Percentiles rank a stretch among this genome's conserved stretches.
Conservation (phyloP, 2,329 filamentous ascomycete genomes). For the Aspergillus pseudoviridinutans region DNA sequence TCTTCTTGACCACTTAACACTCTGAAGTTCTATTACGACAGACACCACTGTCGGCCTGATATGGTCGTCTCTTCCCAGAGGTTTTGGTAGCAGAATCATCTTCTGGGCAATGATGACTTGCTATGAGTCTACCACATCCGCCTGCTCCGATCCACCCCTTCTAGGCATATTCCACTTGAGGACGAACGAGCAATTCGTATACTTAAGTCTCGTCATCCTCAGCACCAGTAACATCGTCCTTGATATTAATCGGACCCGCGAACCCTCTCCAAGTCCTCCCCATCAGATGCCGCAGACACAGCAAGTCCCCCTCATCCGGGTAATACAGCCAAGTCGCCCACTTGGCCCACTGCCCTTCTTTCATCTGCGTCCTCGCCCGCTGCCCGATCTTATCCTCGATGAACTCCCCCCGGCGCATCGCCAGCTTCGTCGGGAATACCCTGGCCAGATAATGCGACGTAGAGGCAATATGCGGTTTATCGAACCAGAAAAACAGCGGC, state of each 20-base stretch:
- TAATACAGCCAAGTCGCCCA: constrained; percentile 10
- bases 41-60: no score
- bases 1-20: no score
- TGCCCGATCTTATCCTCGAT: constrained; percentile 12
- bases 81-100: no score
- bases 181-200: no score
- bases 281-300: constrained; percentile 6
- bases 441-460: constrained; percentile 5
- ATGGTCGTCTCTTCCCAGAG: no score
- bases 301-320: constrained; percentile 1
- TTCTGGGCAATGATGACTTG: no score
- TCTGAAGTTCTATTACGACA: no score
- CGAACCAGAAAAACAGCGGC: constrained; percentile 11
- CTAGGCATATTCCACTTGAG: no score
- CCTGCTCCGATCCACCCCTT: no score
- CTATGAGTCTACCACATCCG: no score
- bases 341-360: constrained; percentile 5
- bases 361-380: constrained; percentile 8
- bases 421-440: constrained; percentile 7
- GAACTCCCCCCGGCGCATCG: constrained; percentile 8
- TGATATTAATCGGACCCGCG: not conserved
- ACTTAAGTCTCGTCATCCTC: not conserved
- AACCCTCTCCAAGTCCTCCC: constrained; percentile 7
- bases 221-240: not conserved
- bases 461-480: constrained; percentile 7